Conservation (phyloP, 2,329 filamentous ascomycete species). For the Purpureocillium takamizusanense region DNA sequence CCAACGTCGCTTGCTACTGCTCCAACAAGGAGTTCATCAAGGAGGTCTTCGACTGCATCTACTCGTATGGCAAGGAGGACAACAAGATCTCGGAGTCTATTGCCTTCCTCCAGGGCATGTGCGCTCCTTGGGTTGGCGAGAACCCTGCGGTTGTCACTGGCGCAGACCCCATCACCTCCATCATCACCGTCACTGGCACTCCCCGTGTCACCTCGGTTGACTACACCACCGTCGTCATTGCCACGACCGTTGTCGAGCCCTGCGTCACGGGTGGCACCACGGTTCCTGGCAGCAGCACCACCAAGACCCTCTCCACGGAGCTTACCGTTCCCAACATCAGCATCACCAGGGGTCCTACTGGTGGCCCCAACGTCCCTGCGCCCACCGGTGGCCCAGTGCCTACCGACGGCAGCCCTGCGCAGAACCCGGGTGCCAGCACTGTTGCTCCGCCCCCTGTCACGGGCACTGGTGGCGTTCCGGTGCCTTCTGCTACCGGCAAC, state of each 20-base stretch:
- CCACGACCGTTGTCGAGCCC: constrained; percentile 39
- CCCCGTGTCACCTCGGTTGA: constrained; percentile 40
- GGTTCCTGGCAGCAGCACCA: too few relatives aligned
- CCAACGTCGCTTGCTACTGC: constrained; percentile 80
- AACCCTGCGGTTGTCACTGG: constrained; percentile 84
- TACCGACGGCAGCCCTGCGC: constrained; percentile 8
- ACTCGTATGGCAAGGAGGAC: constrained; percentile 61
- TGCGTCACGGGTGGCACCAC: too few relatives aligned
- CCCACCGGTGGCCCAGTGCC: constrained; percentile 8
- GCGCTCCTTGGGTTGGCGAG: constrained; percentile 59
- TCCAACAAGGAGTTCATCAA: constrained; percentile 65
- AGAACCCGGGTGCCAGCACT: constrained; percentile 7
- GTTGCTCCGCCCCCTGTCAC: constrained; percentile 13
- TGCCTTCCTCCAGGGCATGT: constrained; percentile 91
- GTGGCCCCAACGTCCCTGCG: constrained; percentile 9
- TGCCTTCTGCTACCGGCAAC: constrained; percentile 22
- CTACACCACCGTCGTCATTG: constrained; percentile 40
- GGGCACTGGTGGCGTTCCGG: constrained; percentile 23
- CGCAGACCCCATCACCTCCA: constrained; percentile 54
- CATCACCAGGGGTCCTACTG: constrained; percentile 31
- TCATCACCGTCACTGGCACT: constrained; percentile 44
- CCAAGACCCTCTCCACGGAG: too few relatives aligned
- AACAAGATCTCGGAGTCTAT: constrained; percentile 64
- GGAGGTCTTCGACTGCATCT: constrained; percentile 73
- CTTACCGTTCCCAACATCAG: constrained; percentile 44